Conservation (phyloP, 306 rosid genomes). For the Lathyrus tuberosus region DNA sequence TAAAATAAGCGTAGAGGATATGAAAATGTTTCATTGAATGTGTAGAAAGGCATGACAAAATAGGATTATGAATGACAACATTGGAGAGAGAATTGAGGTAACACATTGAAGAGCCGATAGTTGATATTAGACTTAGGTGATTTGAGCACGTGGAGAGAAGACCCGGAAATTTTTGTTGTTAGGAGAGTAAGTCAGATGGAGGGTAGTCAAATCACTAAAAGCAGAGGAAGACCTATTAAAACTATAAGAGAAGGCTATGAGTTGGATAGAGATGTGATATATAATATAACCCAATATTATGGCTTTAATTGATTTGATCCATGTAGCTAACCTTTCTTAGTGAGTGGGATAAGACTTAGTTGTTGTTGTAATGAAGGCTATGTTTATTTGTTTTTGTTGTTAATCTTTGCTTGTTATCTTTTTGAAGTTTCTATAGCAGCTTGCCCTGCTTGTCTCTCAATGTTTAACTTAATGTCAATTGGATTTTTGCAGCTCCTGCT, state of each 20-base stretch:
- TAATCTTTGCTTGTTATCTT: constrained; percentile 1
- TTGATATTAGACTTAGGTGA: not conserved
- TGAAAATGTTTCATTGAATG: not conserved
- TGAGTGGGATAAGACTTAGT: not conserved
- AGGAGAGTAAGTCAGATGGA: not conserved
- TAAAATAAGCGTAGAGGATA: not conserved
- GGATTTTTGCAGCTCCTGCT: constrained; percentile 83
- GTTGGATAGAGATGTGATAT: not conserved
- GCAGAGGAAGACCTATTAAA: not conserved
- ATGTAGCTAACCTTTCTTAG: not conserved
- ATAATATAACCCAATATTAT: not conserved
- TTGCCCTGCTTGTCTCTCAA: constrained; percentile 16
- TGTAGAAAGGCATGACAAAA: not conserved
- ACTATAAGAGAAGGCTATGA: not conserved
- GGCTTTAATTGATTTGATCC: not conserved
- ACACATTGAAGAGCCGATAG: not conserved
- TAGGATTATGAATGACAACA: too few relatives aligned
- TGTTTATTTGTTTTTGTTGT: constrained; percentile 2
- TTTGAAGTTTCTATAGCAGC: constrained; percentile 21
- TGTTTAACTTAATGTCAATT: constrained; percentile 27
- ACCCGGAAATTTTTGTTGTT: not conserved
- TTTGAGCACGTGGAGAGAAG: not conserved
- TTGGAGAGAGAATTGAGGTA: not conserved
- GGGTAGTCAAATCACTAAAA: not conserved
- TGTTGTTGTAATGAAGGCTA: not conserved